phyloP scores from a whole-genome alignment of 225 moss, liverwort and hornwort genomes.

The Rhytidiadelphus loreus region DNA sequence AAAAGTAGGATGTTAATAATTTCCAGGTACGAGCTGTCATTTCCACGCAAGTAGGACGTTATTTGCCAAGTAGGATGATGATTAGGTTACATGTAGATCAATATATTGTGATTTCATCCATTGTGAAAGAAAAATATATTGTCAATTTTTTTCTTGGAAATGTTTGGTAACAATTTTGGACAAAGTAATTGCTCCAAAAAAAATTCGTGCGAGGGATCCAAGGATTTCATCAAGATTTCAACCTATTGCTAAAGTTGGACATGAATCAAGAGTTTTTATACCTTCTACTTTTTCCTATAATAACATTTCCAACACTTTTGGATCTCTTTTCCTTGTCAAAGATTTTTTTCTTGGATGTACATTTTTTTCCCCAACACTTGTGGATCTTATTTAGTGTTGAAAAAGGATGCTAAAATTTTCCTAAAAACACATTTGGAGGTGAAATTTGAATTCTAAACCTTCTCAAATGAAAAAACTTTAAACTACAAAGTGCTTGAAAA shows the following conservation, averaged over 20 bases:
- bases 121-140: neutral
- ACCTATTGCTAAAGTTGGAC: too few species aligned
- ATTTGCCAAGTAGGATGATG: neutral
- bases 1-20: neutral
- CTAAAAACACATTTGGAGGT: too few species aligned
- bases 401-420: too few species aligned
- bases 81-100: neutral
- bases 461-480: too few species aligned
- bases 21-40: neutral
- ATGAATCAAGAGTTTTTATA: too few species aligned
- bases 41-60: neutral
- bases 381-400: too few species aligned
- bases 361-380: too few species aligned
- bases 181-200: neutral
- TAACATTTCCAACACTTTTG: neutral
- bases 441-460: too few species aligned
- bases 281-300: neutral
- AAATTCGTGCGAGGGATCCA: neutral
- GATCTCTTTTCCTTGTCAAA: neutral
- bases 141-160: neutral
- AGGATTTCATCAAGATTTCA: neutral
- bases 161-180: neutral
- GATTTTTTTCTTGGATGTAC: too few species aligned
- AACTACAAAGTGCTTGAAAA: too few species aligned
- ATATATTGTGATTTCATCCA: neutral